Conservation (phyloP, 1,284 basidiomycete species). For the Trametes versicolor region DNA sequence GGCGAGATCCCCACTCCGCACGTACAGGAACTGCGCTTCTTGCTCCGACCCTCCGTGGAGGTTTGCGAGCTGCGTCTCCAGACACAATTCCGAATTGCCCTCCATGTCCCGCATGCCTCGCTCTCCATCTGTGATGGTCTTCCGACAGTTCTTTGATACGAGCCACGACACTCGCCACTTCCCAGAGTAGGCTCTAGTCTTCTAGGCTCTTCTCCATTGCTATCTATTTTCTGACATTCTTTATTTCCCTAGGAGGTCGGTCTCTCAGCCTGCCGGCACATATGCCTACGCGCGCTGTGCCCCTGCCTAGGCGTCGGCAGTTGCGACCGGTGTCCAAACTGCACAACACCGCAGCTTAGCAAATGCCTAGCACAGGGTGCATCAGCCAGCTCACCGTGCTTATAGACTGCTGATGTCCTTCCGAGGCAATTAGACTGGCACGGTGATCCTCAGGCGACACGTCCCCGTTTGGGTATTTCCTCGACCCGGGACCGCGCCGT, state of each 20-base stretch:
- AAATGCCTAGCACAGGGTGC: neutral
- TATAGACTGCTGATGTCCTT: neutral
- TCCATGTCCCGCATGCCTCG: slow-evolving; percentile 28
- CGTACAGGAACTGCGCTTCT: slow-evolving; percentile 23
- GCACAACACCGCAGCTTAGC: neutral
- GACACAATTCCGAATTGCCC: slow-evolving; percentile 35
- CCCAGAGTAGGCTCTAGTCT: slow-evolving; percentile 12
- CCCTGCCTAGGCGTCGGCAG: neutral
- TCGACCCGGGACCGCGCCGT: slow-evolving; percentile 23
- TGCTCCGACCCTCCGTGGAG: slow-evolving; percentile 36
- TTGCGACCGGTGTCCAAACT: neutral
- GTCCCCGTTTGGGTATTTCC: slow-evolving; percentile 21
- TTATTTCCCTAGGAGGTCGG: slow-evolving; percentile 10
- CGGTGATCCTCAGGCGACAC: slow-evolving; percentile 16
- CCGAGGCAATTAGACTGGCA: neutral
- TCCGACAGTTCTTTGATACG: slow-evolving; percentile 34
- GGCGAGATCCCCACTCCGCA: slow-evolving; percentile 20
- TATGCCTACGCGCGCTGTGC: neutral
- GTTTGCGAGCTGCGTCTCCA: slow-evolving; percentile 35
- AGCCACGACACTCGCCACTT: slow-evolving; percentile 16
- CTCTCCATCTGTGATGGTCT: slow-evolving; percentile 33
- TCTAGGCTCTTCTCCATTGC: slow-evolving; percentile 16
- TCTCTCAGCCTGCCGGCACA: slow-evolving; percentile 2
- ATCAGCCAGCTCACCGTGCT: neutral
- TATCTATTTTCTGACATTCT: slow-evolving; percentile 15